phyloP scores from a whole-genome alignment of 352 stramenopile species.

The Stramenopiles sp. region DNA sequence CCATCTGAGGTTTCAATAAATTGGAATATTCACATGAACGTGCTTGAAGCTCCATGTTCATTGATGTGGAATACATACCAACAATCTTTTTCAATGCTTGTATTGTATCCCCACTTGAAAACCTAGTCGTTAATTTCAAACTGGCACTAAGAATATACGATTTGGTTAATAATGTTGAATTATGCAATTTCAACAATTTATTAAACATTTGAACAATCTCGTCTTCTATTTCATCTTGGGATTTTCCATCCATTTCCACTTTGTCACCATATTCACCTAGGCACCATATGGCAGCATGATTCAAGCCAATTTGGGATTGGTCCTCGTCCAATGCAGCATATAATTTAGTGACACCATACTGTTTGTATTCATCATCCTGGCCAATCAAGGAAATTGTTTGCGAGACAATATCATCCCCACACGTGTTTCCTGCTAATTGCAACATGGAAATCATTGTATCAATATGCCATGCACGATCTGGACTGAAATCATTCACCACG shows the following conservation, averaged over 20 bases:
- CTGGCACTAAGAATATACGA: conserved; percentile 62
- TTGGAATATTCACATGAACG: conserved; percentile 65
- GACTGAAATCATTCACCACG: conserved; percentile 88
- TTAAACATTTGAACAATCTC: conserved; percentile 22
- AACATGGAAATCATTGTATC: conserved; percentile 94
- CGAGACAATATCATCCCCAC: conserved; percentile 69
- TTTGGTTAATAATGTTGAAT: conserved; percentile 47
- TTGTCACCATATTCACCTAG: conserved; percentile 88
- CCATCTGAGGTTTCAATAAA: conserved; percentile 13
- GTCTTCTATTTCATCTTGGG: conserved; percentile 9
- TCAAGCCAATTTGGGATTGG: conserved; percentile 71
- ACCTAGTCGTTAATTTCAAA: conserved; percentile 81
- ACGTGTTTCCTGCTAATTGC: conserved; percentile 67
- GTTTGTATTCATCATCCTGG: conserved; percentile 51
- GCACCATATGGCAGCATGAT: conserved; percentile 94
- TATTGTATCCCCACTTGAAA: conserved; percentile 32
- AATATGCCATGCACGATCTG: conserved; percentile 82
- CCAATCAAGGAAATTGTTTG: conserved; percentile 34
- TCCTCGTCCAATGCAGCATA: conserved; percentile 83
- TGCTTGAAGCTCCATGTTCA: conserved; percentile 85
- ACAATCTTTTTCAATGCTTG: conserved; percentile 58
- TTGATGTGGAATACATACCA: conserved; percentile 60
- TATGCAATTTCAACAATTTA: conserved; percentile 52
- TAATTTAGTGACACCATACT: conserved; percentile 90
- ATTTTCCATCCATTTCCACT: conserved; percentile 32